Evolutionary conservation across 2,329 filamentous ascomycete genomes (phyloP).

Genomic region (Colletotrichum orbiculare): DNA sequence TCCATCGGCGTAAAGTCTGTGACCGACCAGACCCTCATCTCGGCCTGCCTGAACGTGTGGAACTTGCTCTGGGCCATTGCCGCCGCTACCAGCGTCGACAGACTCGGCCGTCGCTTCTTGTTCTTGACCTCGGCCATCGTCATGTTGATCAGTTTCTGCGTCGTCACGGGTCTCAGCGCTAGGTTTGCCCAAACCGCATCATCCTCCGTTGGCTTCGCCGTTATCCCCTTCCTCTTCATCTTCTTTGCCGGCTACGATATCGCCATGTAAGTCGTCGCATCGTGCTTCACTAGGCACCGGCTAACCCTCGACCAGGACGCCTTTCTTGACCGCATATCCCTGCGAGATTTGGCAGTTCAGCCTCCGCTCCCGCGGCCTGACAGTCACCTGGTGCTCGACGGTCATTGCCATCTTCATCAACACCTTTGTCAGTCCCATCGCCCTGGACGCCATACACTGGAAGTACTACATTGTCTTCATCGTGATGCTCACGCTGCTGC

Average conservation of each 20-base stretch:
- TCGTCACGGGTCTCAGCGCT: conserved; percentile 32
- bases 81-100: conserved; percentile 33
- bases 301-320: not conserved
- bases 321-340: conserved; percentile 31
- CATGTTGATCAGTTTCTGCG: conserved; percentile 31
- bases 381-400: conserved; percentile 27
- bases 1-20: conserved; percentile 45
- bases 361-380: conserved; percentile 26
- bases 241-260: conserved; percentile 46
- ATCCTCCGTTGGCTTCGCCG: conserved; percentile 40
- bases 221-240: conserved; percentile 53
- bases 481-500: conserved; percentile 41
- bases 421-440: conserved; percentile 56
- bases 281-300: no score
- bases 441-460: conserved; percentile 53
- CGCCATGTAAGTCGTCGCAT: conserved; percentile 20
- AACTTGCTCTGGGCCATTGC: conserved; percentile 33
- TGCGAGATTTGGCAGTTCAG: conserved; percentile 33
- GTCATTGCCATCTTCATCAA: conserved; percentile 39
- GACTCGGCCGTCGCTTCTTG: conserved; percentile 28
- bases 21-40: conserved; percentile 51
- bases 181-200: conserved; percentile 38
- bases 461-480: conserved; percentile 59
- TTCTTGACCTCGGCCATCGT: conserved; percentile 30
- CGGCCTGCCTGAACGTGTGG: conserved; percentile 33